A percentile compares a stretch with the other conserved stretches of the same genome.
These are phyloP conservation scores for Nemania serpens DNA, from an alignment of 2,329 filamentous ascomycete genomes.

Conservation along the genomic window DNA sequence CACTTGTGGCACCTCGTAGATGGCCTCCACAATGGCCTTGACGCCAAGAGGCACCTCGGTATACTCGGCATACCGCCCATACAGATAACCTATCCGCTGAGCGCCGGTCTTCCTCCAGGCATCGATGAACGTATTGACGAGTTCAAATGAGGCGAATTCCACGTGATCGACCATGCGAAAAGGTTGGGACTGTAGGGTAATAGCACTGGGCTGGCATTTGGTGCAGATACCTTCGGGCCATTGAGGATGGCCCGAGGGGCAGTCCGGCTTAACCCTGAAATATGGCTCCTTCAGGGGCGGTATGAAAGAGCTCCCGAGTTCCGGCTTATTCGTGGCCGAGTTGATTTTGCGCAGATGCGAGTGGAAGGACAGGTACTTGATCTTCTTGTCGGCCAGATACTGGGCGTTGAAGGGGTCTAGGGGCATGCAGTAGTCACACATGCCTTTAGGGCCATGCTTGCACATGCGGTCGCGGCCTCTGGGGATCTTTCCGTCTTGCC, in stretches of 20 bases:
- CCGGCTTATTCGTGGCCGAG: constrained; percentile 92
- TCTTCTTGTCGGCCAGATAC: constrained; percentile 93
- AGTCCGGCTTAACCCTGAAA: constrained; percentile 85
- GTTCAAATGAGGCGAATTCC: constrained; percentile 83
- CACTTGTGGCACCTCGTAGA: constrained; percentile 93
- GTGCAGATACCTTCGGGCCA: constrained; percentile 98
- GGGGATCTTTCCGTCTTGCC: constrained; percentile 71
- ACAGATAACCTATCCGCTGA: constrained; percentile 88
- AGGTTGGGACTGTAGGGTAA: constrained; percentile 88
- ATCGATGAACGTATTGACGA: constrained; percentile 89
- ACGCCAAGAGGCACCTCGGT: constrained; percentile 89
- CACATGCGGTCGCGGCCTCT: constrained; percentile 64
- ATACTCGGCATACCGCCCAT: constrained; percentile 90
- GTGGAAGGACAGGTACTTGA: constrained; percentile 98
- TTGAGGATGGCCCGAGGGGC: constrained; percentile 87
- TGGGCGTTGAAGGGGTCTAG: constrained; percentile 89
- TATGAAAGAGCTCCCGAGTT: constrained; percentile 92
- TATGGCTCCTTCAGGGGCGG: constrained; percentile 92
- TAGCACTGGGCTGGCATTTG: constrained; percentile 96
- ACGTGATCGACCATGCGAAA: constrained; percentile 99
- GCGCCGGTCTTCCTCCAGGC: constrained; percentile 86
- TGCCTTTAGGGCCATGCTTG: constrained; percentile 92
- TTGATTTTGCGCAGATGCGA: constrained; percentile 94
- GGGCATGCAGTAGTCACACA: constrained; percentile 99
- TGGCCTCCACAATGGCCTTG: constrained; percentile 94